Conservation (phyloP, 306 rosid genomes). For the Prunus davidiana region DNA sequence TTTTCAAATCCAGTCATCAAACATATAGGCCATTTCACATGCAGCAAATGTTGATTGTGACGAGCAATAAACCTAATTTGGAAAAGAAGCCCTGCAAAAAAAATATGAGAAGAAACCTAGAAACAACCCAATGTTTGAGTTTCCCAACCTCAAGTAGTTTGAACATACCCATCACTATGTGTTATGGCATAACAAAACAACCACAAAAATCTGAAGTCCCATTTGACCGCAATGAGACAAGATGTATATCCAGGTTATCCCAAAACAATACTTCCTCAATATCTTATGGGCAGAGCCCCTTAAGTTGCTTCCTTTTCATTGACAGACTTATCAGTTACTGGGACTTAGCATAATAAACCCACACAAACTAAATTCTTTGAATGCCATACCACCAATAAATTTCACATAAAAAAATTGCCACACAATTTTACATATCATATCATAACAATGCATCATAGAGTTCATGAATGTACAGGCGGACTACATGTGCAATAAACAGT, state of each 20-base stretch:
- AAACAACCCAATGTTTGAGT: background rate
- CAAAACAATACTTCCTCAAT: background rate
- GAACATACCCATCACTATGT: background rate
- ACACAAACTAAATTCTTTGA: background rate
- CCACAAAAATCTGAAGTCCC: background rate
- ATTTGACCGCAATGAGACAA: no score
- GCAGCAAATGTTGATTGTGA: background rate
- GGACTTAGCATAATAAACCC: background rate
- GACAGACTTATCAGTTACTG: background rate
- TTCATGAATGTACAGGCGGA: background rate
- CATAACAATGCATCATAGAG: background rate
- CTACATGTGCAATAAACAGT: background rate
- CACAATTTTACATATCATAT: background rate
- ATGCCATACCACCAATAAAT: background rate
- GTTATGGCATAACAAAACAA: background rate
- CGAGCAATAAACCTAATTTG: background rate
- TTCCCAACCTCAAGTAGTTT: background rate
- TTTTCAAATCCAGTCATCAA: background rate
- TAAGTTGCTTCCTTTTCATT: no score
- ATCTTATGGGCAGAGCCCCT: background rate
- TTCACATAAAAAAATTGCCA: background rate
- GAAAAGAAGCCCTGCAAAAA: background rate
- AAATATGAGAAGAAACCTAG: background rate
- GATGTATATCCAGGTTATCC: no score
- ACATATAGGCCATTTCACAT: background rate